These are phyloP conservation scores for Solanum piurae DNA, from an alignment of 257 asterid species.

Conservation along the genomic window DNA sequence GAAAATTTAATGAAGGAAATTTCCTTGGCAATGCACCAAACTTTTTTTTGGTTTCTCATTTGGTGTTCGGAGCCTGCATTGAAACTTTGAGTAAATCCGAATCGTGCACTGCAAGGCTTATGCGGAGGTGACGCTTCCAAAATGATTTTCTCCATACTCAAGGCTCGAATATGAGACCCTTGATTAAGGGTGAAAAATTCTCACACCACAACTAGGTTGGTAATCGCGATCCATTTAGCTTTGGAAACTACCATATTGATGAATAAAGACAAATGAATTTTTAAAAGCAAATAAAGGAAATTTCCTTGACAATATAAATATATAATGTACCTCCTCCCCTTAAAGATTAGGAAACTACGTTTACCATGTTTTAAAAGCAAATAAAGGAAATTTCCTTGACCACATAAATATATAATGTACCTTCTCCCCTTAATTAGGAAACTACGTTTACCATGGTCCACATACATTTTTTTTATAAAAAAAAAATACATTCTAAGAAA, in stretches of 20 bases:
- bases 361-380: background rate
- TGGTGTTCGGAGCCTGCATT: rapidly evolving
- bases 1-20: background rate
- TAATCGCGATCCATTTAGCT: background rate
- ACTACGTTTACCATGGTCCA: background rate
- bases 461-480: rapidly evolving
- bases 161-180: rapidly evolving
- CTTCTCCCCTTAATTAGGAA: background rate
- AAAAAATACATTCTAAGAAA: background rate
- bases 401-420: background rate
- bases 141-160: rapidly evolving
- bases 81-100: too few relatives aligned
- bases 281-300: background rate
- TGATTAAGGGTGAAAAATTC: too few relatives aligned
- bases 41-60: too few relatives aligned
- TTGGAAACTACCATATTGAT: background rate
- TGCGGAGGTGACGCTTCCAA: rapidly evolving
- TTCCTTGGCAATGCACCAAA: background rate
- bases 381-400: background rate
- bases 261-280: background rate
- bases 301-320: background rate
- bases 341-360: background rate
- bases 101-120: background rate
- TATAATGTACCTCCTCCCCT: background rate
- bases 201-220: background rate